A percentile compares a stretch with the other conserved stretches of the same genome.
Conservation (phyloP, 2,329 filamentous ascomycete genomes). For the Corinectria fuckeliana region DNA sequence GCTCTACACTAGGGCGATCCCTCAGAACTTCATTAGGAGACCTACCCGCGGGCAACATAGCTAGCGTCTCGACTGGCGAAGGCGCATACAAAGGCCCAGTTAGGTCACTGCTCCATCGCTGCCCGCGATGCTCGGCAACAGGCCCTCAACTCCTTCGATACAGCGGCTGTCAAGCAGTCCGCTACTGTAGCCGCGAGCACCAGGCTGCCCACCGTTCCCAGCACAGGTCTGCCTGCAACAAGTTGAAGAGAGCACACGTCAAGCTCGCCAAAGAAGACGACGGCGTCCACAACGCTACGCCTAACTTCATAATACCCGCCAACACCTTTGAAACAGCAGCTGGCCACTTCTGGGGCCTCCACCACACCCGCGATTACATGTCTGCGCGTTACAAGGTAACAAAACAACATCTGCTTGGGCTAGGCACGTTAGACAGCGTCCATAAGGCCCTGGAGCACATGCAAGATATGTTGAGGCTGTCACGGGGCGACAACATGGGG, state of each 20-base stretch:
- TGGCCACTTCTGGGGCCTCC: constrained; percentile 49
- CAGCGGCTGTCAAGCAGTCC: constrained; percentile 47
- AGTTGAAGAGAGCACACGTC: constrained; percentile 41
- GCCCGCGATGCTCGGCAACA: constrained; percentile 8
- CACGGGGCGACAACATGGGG: constrained; percentile 31
- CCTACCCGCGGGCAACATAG: too few relatives aligned
- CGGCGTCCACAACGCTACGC: constrained; percentile 36
- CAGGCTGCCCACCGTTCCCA: constrained; percentile 43
- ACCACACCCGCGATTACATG: constrained; percentile 50
- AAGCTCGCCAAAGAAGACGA: constrained; percentile 44
- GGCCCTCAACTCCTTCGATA: constrained; percentile 40
- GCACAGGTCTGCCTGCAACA: constrained; percentile 50
- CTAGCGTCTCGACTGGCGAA: too few relatives aligned
- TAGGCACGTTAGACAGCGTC: constrained; percentile 44
- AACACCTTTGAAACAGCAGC: constrained; percentile 45
- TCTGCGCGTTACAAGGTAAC: constrained; percentile 35
- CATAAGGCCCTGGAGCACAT: constrained; percentile 44
- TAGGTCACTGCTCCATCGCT: constrained; percentile 2
- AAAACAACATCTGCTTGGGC: constrained; percentile 36
- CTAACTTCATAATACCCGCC: constrained; percentile 27
- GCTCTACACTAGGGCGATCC: too few relatives aligned
- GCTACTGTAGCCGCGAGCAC: constrained; percentile 54
- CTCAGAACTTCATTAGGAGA: too few relatives aligned
- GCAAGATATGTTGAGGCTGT: constrained; percentile 42
- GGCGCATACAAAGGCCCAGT: constrained; percentile 2